These are phyloP conservation scores for Rhinocladiella mackenziei DNA, from an alignment of 2,329 filamentous ascomycete genomes.

Conservation along the genomic window DNA sequence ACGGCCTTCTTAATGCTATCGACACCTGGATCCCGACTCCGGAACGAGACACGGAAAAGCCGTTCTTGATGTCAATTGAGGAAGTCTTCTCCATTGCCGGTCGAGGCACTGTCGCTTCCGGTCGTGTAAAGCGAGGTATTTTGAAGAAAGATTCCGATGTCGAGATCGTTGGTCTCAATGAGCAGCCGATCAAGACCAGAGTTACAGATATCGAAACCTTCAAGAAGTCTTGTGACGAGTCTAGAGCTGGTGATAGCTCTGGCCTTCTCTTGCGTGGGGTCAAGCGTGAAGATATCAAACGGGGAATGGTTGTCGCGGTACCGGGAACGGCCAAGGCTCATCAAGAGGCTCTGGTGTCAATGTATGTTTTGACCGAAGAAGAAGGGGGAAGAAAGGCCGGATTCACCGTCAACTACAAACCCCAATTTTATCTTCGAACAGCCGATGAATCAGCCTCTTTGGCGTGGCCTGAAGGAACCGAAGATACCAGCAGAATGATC, in stretches of 20 bases:
- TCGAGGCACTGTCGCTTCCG: constrained; percentile 93
- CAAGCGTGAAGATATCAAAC: constrained; percentile 87
- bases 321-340: constrained; percentile 82
- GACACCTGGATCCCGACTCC: constrained; percentile 97
- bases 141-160: constrained; percentile 93
- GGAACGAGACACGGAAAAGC: constrained; percentile 90
- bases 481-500: constrained; percentile 74
- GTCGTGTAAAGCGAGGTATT: constrained; percentile 91
- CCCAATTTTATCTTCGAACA: constrained; percentile 93
- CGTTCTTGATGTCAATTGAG: constrained; percentile 98
- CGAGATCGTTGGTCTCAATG: constrained; percentile 86
- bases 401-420: constrained; percentile 93
- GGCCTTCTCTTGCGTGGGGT: constrained; percentile 93
- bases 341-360: constrained; percentile 86
- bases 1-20: constrained; percentile 83
- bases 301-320: constrained; percentile 89
- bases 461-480: constrained; percentile 78
- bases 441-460: constrained; percentile 73
- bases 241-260: constrained; percentile 94
- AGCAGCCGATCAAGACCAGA: constrained; percentile 88
- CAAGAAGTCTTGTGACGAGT: constrained; percentile 99
- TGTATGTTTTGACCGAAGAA: constrained; percentile 97
- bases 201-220: constrained; percentile 99
- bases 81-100: constrained; percentile 86
- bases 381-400: constrained; percentile 96